A percentile compares a stretch with the other conserved stretches of the same genome.
phyloP scores from a whole-genome alignment of 2,329 filamentous ascomycete genomes.

The Leptographium wingfieldii region DNA sequence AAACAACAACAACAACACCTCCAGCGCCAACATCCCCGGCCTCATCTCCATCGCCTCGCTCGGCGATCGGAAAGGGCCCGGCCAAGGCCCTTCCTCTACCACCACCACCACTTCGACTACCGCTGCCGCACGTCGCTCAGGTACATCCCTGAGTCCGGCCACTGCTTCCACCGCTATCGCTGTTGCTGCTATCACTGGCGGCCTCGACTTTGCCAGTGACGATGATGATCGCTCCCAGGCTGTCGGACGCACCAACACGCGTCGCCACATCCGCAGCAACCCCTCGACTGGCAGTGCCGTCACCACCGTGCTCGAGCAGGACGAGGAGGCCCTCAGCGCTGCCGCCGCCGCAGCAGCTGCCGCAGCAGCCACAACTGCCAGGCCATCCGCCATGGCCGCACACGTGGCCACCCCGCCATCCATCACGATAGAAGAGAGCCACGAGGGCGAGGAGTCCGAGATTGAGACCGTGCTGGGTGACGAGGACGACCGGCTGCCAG shows the following conservation, averaged over 20 bases:
- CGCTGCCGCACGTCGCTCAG: constrained; percentile 42
- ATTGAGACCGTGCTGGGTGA: constrained; percentile 28
- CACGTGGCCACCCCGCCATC: neutral
- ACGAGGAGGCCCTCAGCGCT: constrained; percentile 53
- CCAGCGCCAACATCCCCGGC: constrained; percentile 1
- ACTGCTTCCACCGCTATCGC: constrained; percentile 4
- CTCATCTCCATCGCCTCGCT: constrained; percentile 8
- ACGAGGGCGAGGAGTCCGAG: constrained; percentile 23
- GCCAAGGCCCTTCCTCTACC: neutral
- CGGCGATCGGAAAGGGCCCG: constrained; percentile 6
- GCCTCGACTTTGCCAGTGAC: constrained; percentile 11
- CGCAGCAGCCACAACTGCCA: constrained; percentile 12
- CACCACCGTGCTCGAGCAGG: constrained; percentile 69
- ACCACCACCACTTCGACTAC: neutral
- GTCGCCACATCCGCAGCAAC: constrained; percentile 68
- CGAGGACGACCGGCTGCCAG: neutral
- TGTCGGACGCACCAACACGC: constrained; percentile 55
- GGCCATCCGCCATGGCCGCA: neutral
- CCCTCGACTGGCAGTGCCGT: constrained; percentile 69
- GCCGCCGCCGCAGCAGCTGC: constrained; percentile 28
- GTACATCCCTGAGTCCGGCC: neutral
- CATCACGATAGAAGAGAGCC: constrained; percentile 40
- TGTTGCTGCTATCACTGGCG: neutral
- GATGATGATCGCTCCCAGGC: constrained; percentile 40
- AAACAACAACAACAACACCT: no score